Conservation (phyloP, 495 filamentous ascomycete genomes). For the Sabuloglossum arenarium region DNA sequence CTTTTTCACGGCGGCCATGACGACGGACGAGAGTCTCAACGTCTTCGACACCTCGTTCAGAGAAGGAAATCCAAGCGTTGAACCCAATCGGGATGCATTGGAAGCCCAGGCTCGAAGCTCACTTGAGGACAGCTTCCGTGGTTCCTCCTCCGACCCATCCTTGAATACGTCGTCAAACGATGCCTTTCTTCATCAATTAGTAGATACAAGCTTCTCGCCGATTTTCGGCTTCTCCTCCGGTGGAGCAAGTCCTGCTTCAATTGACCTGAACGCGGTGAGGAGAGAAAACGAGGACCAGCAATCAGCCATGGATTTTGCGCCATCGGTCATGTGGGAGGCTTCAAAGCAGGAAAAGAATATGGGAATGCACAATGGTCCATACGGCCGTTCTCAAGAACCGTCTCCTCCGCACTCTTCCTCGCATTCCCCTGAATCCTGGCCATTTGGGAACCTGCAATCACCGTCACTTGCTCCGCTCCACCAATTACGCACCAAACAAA, state of each 20-base stretch:
- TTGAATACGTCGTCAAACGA: too few relatives aligned
- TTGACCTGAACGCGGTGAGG: background rate
- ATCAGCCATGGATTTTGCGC: background rate
- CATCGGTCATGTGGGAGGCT: background rate
- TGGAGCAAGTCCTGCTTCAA: background rate
- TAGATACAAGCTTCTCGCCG: background rate
- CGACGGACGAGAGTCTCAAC: background rate
- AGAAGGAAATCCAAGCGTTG: background rate
- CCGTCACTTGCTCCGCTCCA: background rate
- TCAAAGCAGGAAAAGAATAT: background rate
- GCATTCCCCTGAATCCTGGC: background rate
- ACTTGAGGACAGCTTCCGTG: background rate
- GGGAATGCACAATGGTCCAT: background rate
- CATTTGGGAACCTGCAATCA: background rate
- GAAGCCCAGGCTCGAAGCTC: background rate
- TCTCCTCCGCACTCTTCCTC: constrained; percentile 1
- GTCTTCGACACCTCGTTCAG: constrained; percentile 5
- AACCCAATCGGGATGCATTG: background rate
- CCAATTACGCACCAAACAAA: background rate
- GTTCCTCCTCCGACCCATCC: background rate
- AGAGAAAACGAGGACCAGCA: background rate
- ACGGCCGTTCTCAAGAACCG: background rate
- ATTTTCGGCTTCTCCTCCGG: constrained; percentile 2
- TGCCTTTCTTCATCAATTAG: background rate
- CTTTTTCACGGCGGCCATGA: constrained; percentile 4